Evolutionary conservation across 2,329 filamentous ascomycete species (phyloP).

Genomic region (Talaromyces sp.): DNA sequence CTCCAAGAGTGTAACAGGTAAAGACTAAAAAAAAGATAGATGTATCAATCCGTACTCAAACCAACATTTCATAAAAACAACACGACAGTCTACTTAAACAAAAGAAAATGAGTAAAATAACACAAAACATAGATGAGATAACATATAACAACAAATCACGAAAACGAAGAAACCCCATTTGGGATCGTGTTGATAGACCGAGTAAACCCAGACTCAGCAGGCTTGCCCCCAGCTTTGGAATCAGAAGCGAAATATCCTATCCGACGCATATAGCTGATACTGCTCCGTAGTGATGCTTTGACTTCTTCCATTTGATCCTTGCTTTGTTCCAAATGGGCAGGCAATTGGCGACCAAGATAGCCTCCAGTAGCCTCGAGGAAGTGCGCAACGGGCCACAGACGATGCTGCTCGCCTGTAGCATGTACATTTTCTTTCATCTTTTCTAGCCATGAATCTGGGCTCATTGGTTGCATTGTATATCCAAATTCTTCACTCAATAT

Average conservation of each 20-base stretch:
- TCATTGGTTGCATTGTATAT: neutral
- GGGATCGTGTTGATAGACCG: neutral
- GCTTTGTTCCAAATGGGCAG: neutral
- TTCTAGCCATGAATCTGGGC: neutral
- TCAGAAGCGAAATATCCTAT: neutral
- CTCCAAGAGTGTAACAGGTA: neutral
- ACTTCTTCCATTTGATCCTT: neutral
- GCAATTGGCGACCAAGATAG: neutral
- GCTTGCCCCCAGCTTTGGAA: neutral
- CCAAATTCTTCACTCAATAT: neutral
- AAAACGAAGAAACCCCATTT: neutral
- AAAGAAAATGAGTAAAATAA: too few relatives aligned
- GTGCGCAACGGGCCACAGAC: conserved; percentile 11
- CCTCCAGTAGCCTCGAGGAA: conserved; percentile 8
- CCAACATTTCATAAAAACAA: too few relatives aligned
- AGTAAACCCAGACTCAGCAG: neutral
- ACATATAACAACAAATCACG: too few relatives aligned
- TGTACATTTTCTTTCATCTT: neutral
- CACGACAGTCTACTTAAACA: too few relatives aligned
- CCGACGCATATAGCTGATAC: neutral
- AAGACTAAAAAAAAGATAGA: neutral
- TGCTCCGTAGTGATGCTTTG: neutral
- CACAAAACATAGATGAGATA: too few relatives aligned
- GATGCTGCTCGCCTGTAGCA: conserved; percentile 5
- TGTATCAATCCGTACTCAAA: too few relatives aligned